These are phyloP conservation scores for Saturnispora galanensis DNA, from an alignment of 805 yeast species.

Conservation along the genomic window DNA sequence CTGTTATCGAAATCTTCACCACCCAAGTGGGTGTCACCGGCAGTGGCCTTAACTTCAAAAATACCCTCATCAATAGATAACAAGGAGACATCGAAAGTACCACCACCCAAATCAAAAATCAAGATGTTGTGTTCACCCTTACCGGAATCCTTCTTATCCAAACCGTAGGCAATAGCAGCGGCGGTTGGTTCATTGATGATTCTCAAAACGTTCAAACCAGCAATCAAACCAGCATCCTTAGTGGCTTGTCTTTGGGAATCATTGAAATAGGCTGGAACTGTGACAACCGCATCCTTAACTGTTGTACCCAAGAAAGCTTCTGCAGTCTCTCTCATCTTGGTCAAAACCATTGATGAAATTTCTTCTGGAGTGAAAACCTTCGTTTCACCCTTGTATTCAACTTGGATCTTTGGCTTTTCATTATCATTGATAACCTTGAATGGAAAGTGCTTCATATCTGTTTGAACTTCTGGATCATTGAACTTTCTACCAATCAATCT, in stretches of 20 bases:
- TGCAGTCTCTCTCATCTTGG: constrained; percentile 83
- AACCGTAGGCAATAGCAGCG: constrained; percentile 95
- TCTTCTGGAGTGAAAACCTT: constrained; percentile 91
- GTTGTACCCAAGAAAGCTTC: constrained; percentile 79
- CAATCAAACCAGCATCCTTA: constrained; percentile 94
- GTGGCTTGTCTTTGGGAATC: constrained; percentile 98
- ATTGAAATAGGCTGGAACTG: constrained; percentile 96
- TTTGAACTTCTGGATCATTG: constrained; percentile 70
- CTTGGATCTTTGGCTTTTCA: constrained; percentile 78
- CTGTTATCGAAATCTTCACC: constrained; percentile 99
- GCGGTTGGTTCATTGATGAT: constrained; percentile 97
- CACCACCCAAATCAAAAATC: constrained; percentile 95
- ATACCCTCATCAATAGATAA: constrained; percentile 92
- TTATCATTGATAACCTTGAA: constrained; percentile 65
- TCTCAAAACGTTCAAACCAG: constrained; percentile 90
- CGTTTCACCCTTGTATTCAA: constrained; percentile 74
- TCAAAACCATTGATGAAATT: constrained; percentile 84
- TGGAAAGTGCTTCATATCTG: constrained; percentile 77
- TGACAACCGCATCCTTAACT: constrained; percentile 87
- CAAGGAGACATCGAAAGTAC: constrained; percentile 93
- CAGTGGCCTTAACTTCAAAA: constrained; percentile 92
- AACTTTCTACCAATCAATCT: constrained; percentile 90
- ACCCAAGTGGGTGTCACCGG: constrained; percentile 88
- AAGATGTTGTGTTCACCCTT: constrained; percentile 70
- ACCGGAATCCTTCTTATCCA: constrained; percentile 71